phyloP scores from a whole-genome alignment of 352 stramenopile species.

The Pythium rhizo-oryzae region DNA sequence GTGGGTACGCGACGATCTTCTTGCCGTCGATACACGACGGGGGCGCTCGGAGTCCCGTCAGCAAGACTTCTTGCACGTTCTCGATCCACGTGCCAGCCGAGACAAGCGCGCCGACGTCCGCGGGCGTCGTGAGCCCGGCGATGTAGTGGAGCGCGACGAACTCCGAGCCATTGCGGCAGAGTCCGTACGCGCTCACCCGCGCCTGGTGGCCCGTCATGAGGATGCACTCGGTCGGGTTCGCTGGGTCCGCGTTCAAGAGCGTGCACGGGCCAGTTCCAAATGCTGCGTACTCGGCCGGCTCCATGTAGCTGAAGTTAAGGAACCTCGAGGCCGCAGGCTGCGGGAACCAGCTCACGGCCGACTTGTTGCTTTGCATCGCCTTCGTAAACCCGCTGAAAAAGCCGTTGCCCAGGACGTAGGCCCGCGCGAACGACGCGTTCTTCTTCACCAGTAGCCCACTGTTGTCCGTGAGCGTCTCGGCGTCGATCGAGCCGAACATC shows the following conservation, averaged over 20 bases:
- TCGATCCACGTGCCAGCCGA: constrained; percentile 36
- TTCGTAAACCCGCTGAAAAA: constrained; percentile 31
- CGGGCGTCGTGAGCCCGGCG: constrained; percentile 33
- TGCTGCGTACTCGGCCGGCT: constrained; percentile 14
- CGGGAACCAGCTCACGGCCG: constrained; percentile 33
- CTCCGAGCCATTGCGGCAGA: constrained; percentile 38
- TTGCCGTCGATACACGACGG: constrained; percentile 11
- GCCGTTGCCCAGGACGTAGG: constrained; percentile 31
- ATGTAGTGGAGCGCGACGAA: constrained; percentile 42
- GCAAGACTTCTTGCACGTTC: constrained; percentile 35
- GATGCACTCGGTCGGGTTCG: constrained; percentile 35
- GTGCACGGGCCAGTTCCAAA: constrained; percentile 29
- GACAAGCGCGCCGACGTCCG: constrained; percentile 38
- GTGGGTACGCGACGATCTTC: constrained; percentile 2
- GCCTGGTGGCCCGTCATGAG: constrained; percentile 45
- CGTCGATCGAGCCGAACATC: constrained; percentile 37
- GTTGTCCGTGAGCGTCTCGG: constrained; percentile 32
- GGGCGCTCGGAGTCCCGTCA: constrained; percentile 29
- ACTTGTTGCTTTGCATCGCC: constrained; percentile 30
- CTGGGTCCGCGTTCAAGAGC: constrained; percentile 24
- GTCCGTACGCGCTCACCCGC: constrained; percentile 37
- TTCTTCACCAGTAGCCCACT: constrained; percentile 38
- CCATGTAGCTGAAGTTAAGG: constrained; percentile 35
- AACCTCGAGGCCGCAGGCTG: constrained; percentile 36
- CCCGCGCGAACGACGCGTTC: constrained; percentile 38